Conservation (phyloP, 2,329 filamentous ascomycete species). For the Fusarium fujikuroi region DNA sequence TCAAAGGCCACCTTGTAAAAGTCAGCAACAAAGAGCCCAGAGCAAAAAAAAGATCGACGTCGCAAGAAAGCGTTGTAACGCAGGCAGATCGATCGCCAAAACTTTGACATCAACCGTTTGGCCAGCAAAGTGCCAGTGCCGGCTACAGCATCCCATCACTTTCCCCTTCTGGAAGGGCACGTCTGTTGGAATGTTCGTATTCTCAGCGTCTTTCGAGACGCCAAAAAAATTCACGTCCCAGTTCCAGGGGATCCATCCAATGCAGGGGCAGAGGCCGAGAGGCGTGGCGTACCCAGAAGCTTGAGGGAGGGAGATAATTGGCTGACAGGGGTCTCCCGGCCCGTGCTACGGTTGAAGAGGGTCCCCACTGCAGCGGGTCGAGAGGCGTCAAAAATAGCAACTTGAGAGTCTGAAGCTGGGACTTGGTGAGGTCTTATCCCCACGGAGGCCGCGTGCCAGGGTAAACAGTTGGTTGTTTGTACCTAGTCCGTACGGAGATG, state of each 20-base stretch:
- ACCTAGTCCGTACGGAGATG: not conserved
- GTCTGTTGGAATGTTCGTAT: constrained; percentile 29
- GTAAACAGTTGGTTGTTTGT: not conserved
- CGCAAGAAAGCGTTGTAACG: not conserved
- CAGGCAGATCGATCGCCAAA: constrained; percentile 26
- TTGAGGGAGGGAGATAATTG: constrained; percentile 20
- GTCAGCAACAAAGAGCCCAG: not conserved
- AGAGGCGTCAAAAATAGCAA: constrained; percentile 42
- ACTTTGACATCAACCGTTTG: constrained; percentile 1
- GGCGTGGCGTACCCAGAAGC: constrained; percentile 23
- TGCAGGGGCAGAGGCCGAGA: constrained; percentile 30
- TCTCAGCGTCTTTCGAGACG: constrained; percentile 6
- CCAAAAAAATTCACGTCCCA: constrained; percentile 2
- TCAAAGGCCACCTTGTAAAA: not conserved
- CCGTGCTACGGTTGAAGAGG: constrained; percentile 15
- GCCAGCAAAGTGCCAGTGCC: constrained; percentile 2
- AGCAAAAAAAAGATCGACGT: not conserved
- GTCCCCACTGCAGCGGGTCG: constrained; percentile 31
- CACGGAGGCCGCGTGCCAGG: constrained; percentile 32
- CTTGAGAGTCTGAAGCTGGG: constrained; percentile 22
- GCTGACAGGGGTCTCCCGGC: constrained; percentile 13
- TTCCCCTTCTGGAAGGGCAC: constrained; percentile 28
- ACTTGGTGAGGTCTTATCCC: constrained; percentile 15
- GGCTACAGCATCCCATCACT: constrained; percentile 20
- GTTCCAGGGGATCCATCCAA: constrained; percentile 10